Percentiles rank a stretch among this genome's conserved stretches.
Conservation (phyloP, 257 asterid genomes). For the Linderniella brevidens region DNA sequence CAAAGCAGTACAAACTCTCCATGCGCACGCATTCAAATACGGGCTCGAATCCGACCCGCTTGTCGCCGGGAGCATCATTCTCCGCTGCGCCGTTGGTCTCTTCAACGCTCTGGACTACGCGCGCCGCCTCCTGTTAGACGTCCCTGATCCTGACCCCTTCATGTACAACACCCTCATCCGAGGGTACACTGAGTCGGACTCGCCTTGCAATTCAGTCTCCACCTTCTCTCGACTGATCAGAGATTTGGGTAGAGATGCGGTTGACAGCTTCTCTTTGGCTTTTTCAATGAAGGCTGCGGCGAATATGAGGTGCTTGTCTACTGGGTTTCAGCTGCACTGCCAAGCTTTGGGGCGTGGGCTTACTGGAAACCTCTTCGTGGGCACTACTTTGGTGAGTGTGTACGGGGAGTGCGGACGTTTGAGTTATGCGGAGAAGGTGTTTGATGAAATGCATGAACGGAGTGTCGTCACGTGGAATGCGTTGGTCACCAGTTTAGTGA, state of each 20-base stretch:
- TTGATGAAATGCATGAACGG: slow-evolving; percentile 59
- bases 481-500: slow-evolving; percentile 39
- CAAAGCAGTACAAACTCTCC: slow-evolving; percentile 12
- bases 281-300: slow-evolving; percentile 64
- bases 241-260: slow-evolving; percentile 13
- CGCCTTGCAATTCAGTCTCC: slow-evolving; percentile 31
- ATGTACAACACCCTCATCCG: slow-evolving; percentile 83
- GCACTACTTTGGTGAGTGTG: slow-evolving; percentile 73
- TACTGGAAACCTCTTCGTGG: slow-evolving; percentile 45
- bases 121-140: slow-evolving; percentile 24
- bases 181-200: slow-evolving; percentile 49
- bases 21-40: slow-evolving; percentile 31
- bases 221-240: slow-evolving; percentile 34
- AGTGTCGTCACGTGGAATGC: slow-evolving; percentile 81
- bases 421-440: slow-evolving; percentile 27
- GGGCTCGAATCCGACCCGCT: slow-evolving; percentile 49
- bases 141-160: slow-evolving; percentile 53
- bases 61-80: slow-evolving; percentile 55
- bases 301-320: slow-evolving; percentile 27
- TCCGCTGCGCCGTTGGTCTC: slow-evolving; percentile 44
- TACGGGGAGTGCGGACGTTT: slow-evolving; percentile 59
- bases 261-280: slow-evolving; percentile 69
- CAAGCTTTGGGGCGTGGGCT: slow-evolving; percentile 55
- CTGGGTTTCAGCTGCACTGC: slow-evolving; percentile 67
- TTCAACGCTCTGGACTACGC: slow-evolving; percentile 44